Base-by-base conservation (phyloP, 768 basidiomycete genomes). In the Rhizopogon vulgaris region DNA sequence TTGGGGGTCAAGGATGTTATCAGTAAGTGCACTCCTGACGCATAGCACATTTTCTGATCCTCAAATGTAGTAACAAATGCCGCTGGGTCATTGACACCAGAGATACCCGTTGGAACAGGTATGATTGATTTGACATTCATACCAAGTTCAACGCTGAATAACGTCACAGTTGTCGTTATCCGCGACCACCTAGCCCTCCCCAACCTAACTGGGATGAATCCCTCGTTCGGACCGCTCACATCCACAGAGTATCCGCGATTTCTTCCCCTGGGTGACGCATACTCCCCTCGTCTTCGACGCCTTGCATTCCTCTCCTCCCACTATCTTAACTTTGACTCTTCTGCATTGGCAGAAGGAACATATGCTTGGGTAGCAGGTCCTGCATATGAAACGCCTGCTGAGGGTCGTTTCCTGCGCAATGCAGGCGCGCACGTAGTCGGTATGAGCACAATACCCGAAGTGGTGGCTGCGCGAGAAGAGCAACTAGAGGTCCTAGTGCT, bases 321-420 rank as follows among this genome's bases (percentile, higher is more conserved):
- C 58, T 64, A 78, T 22, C 78, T 94, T 34, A 66, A 71, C 1
- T 65, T 91, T 6, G 66, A 69, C 4, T 67, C 70, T 3, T 70
- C 72, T 25, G 83, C 83, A 3, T 72, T 94, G 11, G 80, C 79
- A 2, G 92, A 94, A 63, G 92, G 93, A 0, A 82, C 79, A 2
- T 94, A 94, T 58, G 90, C 90, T 1, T 94, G 90, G 88, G 92
- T 94, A 41, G 78, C 83, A 28, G 92, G 93, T 0, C 92, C 93
- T 12, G 88, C 90, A 7, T 94, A 94, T 63, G 92, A 94, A 69
- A 90, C 88, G 0, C 83, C 87, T 2, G 91, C 90, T 0, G 92
- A 95, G 59, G 92, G 90, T 30, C 74, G 84, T 43, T 83, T 93
- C 69, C 70, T 94, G 38, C 72, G 86, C 14, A 68, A 70, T 7